Evolutionary conservation across 331 rosid genomes (phyloP).

Genomic region (Telfairia occidentalis): DNA sequence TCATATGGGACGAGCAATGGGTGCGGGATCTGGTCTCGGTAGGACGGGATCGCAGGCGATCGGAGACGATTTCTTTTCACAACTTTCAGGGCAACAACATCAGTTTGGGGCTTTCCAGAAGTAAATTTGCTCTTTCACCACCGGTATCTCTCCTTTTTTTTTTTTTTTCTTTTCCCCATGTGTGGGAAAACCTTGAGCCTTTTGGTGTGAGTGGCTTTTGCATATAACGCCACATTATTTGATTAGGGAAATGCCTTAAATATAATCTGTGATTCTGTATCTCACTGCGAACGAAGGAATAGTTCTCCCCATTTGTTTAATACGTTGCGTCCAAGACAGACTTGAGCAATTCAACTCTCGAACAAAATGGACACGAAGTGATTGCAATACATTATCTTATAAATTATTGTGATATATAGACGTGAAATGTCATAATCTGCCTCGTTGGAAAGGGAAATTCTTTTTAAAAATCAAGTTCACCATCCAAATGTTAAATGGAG

Average conservation of each 20-base stretch:
- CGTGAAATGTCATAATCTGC: too few species aligned
- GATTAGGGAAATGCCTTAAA: background rate
- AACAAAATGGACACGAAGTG: background rate
- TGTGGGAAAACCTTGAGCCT: background rate
- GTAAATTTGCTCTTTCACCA: constrained; percentile 22
- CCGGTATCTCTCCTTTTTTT: background rate
- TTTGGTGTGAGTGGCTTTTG: constrained; percentile 2
- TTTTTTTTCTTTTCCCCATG: too few species aligned
- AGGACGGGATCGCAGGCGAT: constrained; percentile 47
- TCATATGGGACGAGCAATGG: constrained; percentile 95
- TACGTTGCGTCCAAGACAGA: background rate
- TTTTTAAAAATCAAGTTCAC: background rate
- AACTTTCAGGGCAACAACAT: constrained; percentile 42
- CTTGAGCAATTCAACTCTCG: background rate
- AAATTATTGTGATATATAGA: background rate
- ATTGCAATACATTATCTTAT: background rate
- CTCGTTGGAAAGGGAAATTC: too few species aligned
- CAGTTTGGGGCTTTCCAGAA: constrained; percentile 79
- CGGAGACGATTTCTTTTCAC: constrained; percentile 56
- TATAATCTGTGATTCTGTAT: background rate
- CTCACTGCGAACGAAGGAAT: background rate
- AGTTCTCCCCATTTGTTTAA: background rate
- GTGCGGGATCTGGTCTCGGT: constrained; percentile 82
- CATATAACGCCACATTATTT: background rate
- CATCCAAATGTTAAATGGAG: background rate